phyloP scores from a whole-genome alignment of 2,329 filamentous ascomycete species.

The Hymenoscyphus fructigenus region DNA sequence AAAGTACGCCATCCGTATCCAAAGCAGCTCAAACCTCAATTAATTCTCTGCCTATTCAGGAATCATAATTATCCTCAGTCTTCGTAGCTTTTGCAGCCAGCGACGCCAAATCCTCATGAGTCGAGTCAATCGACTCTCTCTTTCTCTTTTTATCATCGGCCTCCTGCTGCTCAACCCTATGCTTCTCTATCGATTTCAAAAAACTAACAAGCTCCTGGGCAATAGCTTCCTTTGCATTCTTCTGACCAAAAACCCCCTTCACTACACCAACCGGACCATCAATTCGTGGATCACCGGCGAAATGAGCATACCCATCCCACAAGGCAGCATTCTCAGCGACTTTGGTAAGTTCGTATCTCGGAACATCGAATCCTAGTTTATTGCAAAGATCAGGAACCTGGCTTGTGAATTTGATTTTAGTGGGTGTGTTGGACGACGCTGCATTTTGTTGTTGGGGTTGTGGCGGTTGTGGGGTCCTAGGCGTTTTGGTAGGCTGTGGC shows the following conservation, averaged over 20 bases:
- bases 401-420: slow-evolving; percentile 14
- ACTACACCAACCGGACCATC: slow-evolving; percentile 43
- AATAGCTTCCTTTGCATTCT: slow-evolving; percentile 49
- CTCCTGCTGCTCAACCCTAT: slow-evolving; percentile 23
- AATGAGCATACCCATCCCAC: slow-evolving; percentile 32
- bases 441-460: neutral
- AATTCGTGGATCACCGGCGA: slow-evolving; percentile 31
- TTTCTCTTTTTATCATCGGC: slow-evolving; percentile 22
- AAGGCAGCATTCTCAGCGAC: slow-evolving; percentile 17
- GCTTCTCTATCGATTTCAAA: slow-evolving; percentile 39
- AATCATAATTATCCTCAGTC: neutral
- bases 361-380: slow-evolving; percentile 28
- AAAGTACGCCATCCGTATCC: slow-evolving; percentile 1
- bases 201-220: slow-evolving; percentile 43
- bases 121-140: slow-evolving; percentile 3
- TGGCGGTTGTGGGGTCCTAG: neutral
- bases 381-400: slow-evolving; percentile 29
- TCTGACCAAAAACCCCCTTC: slow-evolving; percentile 45
- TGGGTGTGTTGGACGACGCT: neutral
- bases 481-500: slow-evolving; percentile 5
- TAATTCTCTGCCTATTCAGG: neutral
- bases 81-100: slow-evolving; percentile 2
- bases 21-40: neutral
- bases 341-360: slow-evolving; percentile 28
- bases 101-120: slow-evolving; percentile 4